Evolutionary conservation across 306 rosid species (phyloP).

Genomic region (Quercus rubra): DNA sequence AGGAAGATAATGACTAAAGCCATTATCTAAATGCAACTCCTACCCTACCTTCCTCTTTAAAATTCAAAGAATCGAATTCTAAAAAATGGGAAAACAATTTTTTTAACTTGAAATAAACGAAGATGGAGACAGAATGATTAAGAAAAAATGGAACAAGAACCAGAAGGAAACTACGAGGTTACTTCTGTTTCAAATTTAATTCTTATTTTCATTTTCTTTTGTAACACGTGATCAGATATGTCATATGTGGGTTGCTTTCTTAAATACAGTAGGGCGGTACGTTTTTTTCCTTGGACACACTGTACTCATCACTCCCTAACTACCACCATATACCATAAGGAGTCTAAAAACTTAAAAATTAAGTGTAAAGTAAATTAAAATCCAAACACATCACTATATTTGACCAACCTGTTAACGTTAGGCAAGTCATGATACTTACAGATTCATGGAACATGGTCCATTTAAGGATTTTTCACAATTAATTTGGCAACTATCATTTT

Average conservation of each 20-base stretch:
- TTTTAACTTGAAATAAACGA: background rate
- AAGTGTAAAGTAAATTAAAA: slow-evolving; percentile 5
- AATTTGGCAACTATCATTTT: slow-evolving; percentile 1
- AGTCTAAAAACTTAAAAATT: background rate
- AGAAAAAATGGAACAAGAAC: background rate
- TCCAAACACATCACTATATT: slow-evolving; percentile 12
- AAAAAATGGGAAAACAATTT: background rate
- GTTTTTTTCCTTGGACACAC: background rate
- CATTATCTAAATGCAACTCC: background rate
- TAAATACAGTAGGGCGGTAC: background rate
- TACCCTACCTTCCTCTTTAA: background rate
- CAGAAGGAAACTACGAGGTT: slow-evolving; percentile 10
- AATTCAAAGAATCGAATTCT: background rate
- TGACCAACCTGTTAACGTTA: slow-evolving; percentile 30
- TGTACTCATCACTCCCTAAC: background rate
- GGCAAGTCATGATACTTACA: slow-evolving; percentile 52
- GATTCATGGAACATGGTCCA: slow-evolving; percentile 61
- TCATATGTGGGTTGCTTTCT: background rate
- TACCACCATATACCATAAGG: background rate
- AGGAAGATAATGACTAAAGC: background rate
- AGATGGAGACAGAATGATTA: background rate
- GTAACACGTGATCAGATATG: background rate
- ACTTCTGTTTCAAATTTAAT: slow-evolving; percentile 10
- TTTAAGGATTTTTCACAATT: slow-evolving; percentile 14
- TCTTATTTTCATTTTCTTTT: background rate